phyloP scores from a whole-genome alignment of 495 filamentous ascomycete genomes.

The Podospora comata region DNA sequence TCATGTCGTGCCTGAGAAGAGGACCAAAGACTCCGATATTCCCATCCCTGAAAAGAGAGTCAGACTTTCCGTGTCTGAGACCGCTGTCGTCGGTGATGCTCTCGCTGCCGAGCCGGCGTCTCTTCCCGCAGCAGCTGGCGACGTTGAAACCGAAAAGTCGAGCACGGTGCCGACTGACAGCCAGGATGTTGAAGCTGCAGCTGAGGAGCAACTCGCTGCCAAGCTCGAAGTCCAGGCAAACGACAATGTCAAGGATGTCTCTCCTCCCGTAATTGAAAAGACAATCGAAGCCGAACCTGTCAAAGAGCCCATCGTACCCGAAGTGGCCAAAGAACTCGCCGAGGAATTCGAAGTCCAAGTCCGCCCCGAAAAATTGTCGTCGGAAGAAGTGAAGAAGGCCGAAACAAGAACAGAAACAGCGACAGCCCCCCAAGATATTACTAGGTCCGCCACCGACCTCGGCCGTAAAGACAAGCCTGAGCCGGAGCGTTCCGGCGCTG shows the following conservation, averaged over 20 bases:
- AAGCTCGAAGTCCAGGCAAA: constrained; percentile 6
- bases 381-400: constrained; percentile 3
- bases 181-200: not conserved
- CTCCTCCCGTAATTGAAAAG: not conserved
- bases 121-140: not conserved
- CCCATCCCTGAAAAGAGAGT: not conserved
- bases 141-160: not conserved
- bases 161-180: not conserved
- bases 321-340: constrained; percentile 1
- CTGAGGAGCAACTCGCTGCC: constrained; percentile 1
- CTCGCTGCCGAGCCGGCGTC: not conserved
- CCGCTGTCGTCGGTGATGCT: not conserved
- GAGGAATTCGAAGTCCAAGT: constrained; percentile 6
- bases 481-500: not conserved
- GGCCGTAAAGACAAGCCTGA: constrained; percentile 2
- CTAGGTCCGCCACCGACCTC: not conserved
- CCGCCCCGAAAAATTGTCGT: not conserved
- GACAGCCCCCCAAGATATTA: not conserved
- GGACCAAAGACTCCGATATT: not conserved
- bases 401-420: constrained; percentile 1
- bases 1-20: not conserved
- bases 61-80: not conserved
- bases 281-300: not conserved
- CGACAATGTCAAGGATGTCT: constrained; percentile 1
- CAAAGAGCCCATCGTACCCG: constrained; percentile 5